Base-by-base conservation (phyloP, 495 filamentous ascomycete species). In the Coniosporium apollinis region DNA sequence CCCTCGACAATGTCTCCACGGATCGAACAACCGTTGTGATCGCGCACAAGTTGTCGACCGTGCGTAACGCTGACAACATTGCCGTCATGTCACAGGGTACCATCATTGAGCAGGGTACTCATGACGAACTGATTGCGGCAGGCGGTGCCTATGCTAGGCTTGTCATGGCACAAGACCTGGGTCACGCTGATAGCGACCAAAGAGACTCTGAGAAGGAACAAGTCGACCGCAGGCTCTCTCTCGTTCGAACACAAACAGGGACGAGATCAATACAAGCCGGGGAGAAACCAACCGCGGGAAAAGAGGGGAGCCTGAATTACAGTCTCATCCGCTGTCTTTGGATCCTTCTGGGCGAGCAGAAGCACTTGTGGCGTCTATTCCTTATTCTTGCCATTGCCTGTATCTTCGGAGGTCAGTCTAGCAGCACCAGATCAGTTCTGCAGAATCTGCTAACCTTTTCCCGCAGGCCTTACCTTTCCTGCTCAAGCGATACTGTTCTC, bases 1-100 rank as follows among this genome's bases (percentile, higher is more conserved):
- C 70, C 1, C 44, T 76, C 13, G 68, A 74, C 31, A 58, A 43
- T 57, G 29, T 72, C 4, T 53, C 65, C 0, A 55, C 59, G 28
- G 58, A 63, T 22, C 51, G 70, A n/a, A 76, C 72, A 2, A 75
- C 69, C 0, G 60, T 75, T 19, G 64, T 67, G 33, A 76, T 78
- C 43, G 73, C 72, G 11, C 73, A 76, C 48, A 60, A 69, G 11
- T 50, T 76, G 0, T 61, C 67, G 0, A 76, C 72, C 0, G 53
- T 75, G 34, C 63, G 61, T 40, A 36, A 43, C 5, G 46, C 49
- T 1, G 47, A 52, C 41, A 50, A 46, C 26, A 76, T 74, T 35
- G 54, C 72, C 7, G 71, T 76, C 8, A 51, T 76, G 5, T 56
- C 52, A 14, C 61, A 69, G 28, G 72, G 72, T 19, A 58, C 57